phyloP scores from a whole-genome alignment of 768 basidiomycete genomes.

The Rhodotorula toruloides region DNA sequence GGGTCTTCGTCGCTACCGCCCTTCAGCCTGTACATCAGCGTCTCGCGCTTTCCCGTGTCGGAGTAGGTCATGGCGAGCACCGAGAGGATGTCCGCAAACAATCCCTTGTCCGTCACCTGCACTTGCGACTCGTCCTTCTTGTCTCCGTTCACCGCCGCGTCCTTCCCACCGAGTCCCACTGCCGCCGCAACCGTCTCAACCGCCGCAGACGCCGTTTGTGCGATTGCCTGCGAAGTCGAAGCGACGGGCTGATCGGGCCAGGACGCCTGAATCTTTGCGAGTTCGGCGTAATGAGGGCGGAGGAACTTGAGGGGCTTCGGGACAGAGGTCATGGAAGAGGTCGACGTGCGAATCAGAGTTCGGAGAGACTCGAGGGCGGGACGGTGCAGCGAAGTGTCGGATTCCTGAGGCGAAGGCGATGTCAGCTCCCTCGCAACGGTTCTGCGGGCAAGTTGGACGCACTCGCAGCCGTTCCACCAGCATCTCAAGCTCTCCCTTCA shows the following conservation, averaged over 20 bases:
- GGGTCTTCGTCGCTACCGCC: constrained; percentile 61
- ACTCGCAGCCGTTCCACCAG: constrained; percentile 89
- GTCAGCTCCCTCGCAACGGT: too few species aligned
- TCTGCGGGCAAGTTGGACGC: constrained; percentile 37
- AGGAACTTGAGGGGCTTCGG: constrained; percentile 98
- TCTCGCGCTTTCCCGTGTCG: constrained; percentile 92
- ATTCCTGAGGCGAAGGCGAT: constrained; percentile 62
- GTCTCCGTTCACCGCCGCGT: background rate
- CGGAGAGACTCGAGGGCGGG: constrained; percentile 90
- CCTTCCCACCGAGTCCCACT: constrained; percentile 12
- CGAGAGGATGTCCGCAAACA: constrained; percentile 94
- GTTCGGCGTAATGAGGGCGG: constrained; percentile 81
- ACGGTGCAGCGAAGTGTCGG: constrained; percentile 73
- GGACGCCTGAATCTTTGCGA: constrained; percentile 74
- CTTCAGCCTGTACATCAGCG: constrained; percentile 84
- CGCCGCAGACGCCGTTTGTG: constrained; percentile 56
- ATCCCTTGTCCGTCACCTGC: constrained; percentile 56
- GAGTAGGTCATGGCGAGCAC: constrained; percentile 99
- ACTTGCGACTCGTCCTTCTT: background rate
- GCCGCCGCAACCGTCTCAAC: constrained; percentile 51
- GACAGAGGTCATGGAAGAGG: constrained; percentile 97
- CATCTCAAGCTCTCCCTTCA: constrained; percentile 94
- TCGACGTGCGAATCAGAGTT: constrained; percentile 88
- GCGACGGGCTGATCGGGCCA: constrained; percentile 59
- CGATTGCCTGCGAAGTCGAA: constrained; percentile 61